Evolutionary conservation across 129 eudicot species (phyloP), one percentile per base, ranked within the genome.

Genomic region (Arctium lappa): DNA sequence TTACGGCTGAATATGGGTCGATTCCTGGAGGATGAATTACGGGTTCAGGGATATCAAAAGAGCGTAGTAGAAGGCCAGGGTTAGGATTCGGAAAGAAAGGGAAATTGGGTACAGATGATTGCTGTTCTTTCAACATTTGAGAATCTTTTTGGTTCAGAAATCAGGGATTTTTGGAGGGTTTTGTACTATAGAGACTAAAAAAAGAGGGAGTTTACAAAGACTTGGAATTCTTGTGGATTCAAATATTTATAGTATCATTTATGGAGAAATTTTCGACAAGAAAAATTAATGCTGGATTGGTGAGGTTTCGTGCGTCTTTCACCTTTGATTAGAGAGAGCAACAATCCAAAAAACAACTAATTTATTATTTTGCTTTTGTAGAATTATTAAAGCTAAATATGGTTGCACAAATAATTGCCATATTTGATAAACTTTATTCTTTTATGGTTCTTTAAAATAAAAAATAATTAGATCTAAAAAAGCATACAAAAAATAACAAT

Each of bases 11-110:
- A 68, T 2, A 1, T 16, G 82, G 82, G 82, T 77, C 73, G 77
- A 60, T 34, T 53, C 86, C 78, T 15, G 82, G 86, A 70, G 82
- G 82, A 65, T 71, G 37, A 32, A 77, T 77, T 38, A 77, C 29
- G 79, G 82, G 79, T 77, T 46, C 50, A 53, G 86, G 74, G 56
- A 78, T 18, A 8, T 71, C 33, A 31, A 22, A 29, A 56, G 13
- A 27, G 37, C 3, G 18, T 16, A 15, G 34, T 38, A 50, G 13
- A 30, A 46, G 15, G 5, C 18, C 48, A 77, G 74, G 68, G 46
- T 71, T 7, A 15, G 82, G 66, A 53, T 36, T 48, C 31, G 39
- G 12, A 46, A 27, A 83, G 42, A 74, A 15, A 31, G n/a, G 30
- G 72, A 36, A 38, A 1, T 36, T 37, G 11, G 29, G 6, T 68